These are phyloP conservation scores for Trichoderma gracile DNA, from an alignment of 2,329 filamentous ascomycete genomes.

Conservation along the genomic window DNA sequence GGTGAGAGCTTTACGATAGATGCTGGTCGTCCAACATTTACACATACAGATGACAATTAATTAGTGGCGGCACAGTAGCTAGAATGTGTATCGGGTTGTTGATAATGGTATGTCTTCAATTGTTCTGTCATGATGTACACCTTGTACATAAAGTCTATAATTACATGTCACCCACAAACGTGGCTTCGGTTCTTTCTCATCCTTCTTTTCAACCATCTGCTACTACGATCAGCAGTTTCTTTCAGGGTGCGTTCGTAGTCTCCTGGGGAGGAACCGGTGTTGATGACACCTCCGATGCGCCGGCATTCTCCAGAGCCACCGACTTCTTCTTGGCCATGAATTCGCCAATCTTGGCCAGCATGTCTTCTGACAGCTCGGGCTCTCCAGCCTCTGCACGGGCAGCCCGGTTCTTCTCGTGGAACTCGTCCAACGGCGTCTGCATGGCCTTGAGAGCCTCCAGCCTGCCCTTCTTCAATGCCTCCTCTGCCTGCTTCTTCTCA, in stretches of 20 bases:
- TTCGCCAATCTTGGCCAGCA: slow-evolving; percentile 63
- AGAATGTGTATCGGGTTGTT: too few relatives aligned
- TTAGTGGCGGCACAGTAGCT: neutral
- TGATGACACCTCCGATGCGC: slow-evolving; percentile 38
- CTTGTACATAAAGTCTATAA: slow-evolving; percentile 37
- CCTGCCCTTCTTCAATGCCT: slow-evolving; percentile 45
- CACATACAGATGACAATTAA: neutral
- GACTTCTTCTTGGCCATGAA: slow-evolving; percentile 59
- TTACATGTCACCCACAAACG: slow-evolving; percentile 33
- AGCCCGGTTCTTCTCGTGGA: slow-evolving; percentile 56
- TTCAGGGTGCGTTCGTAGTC: slow-evolving; percentile 16
- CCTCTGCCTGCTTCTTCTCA: slow-evolving; percentile 61
- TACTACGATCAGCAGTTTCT: neutral
- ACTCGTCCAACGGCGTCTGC: slow-evolving; percentile 60
- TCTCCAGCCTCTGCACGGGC: slow-evolving; percentile 55
- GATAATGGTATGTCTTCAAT: slow-evolving; percentile 13
- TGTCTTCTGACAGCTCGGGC: slow-evolving; percentile 57
- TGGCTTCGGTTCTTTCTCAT: neutral
- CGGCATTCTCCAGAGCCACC: slow-evolving; percentile 42
- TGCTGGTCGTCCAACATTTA: neutral
- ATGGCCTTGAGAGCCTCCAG: slow-evolving; percentile 41
- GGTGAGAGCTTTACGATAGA: neutral
- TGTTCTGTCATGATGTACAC: slow-evolving; percentile 35
- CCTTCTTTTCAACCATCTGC: neutral
- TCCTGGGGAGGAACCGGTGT: slow-evolving; percentile 28